Percentiles rank a stretch among this genome's conserved stretches.
Evolutionary conservation across 2,329 filamentous ascomycete species (phyloP).

Genomic region (Xylaria sp.): DNA sequence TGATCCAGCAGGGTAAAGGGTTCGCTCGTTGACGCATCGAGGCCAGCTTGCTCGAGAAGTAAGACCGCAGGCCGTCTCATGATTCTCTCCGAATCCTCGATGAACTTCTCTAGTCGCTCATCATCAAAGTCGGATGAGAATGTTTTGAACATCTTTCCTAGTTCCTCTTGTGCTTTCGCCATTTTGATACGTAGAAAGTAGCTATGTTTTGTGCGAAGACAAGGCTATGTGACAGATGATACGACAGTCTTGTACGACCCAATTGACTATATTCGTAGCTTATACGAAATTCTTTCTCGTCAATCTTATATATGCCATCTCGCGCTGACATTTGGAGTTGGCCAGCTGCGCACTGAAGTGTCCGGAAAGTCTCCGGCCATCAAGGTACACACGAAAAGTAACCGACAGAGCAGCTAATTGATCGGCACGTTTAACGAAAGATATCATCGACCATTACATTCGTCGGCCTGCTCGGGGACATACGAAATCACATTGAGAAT

Average conservation of each 20-base stretch:
- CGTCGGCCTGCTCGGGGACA: too few relatives aligned
- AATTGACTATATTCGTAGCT: not conserved
- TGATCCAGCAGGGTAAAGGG: constrained; percentile 61
- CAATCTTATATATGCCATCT: not conserved
- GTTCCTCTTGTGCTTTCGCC: constrained; percentile 37
- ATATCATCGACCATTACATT: too few relatives aligned
- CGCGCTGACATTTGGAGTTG: not conserved
- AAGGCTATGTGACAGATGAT: too few relatives aligned
- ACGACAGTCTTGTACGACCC: not conserved
- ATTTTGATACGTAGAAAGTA: constrained; percentile 27
- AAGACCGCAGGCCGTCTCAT: constrained; percentile 40
- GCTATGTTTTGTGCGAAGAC: not conserved
- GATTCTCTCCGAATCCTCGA: constrained; percentile 40
- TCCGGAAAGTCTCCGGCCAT: constrained; percentile 34
- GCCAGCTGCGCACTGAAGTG: constrained; percentile 3
- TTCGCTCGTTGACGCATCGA: constrained; percentile 38
- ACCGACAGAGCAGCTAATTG: not conserved
- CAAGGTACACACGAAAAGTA: not conserved
- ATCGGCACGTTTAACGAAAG: too few relatives aligned
- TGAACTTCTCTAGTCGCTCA: constrained; percentile 37
- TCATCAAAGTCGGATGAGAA: constrained; percentile 27
- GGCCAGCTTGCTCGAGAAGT: constrained; percentile 50
- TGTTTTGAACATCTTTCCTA: constrained; percentile 41
- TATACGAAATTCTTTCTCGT: not conserved
- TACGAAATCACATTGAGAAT: too few relatives aligned